Evolutionary conservation across 306 rosid species (phyloP).

Genomic region (Pueraria montana): DNA sequence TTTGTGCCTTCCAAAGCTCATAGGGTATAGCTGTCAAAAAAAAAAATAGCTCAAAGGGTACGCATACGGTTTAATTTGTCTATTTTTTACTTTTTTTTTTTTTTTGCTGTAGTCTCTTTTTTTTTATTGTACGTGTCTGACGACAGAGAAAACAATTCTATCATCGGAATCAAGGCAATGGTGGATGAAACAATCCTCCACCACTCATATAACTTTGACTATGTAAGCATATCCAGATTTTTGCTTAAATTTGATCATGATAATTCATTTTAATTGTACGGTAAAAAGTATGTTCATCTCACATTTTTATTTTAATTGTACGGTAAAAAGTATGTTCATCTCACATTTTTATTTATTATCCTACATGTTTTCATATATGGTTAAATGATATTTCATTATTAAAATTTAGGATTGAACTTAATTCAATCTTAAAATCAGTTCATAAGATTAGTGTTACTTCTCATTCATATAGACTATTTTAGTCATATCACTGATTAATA

Average conservation of each 20-base stretch:
- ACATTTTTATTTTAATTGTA: too few species aligned
- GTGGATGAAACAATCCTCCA: not conserved
- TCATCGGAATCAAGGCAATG: not conserved
- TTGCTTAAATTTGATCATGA: not conserved
- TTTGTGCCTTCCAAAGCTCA: not conserved
- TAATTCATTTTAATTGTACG: too few species aligned
- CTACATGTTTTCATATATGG: too few species aligned
- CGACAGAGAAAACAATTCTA: not conserved
- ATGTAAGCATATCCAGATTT: not conserved
- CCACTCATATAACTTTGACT: not conserved
- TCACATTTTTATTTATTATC: not conserved
- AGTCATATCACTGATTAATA: too few species aligned
- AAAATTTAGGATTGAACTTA: too few species aligned
- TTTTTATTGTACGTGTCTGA: not conserved
- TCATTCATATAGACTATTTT: too few species aligned
- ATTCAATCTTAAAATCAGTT: too few species aligned
- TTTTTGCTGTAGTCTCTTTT: too few species aligned
- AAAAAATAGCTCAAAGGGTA: not conserved
- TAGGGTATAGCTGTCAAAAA: too few species aligned
- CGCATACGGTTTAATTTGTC: not conserved
- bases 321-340: not conserved
- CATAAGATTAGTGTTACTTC: too few species aligned
- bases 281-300: not conserved
- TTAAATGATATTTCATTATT: too few species aligned
- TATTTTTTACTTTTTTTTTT: not conserved